Conservation (phyloP, 306 rosid species). For the Pyrus bretschneideri region DNA sequence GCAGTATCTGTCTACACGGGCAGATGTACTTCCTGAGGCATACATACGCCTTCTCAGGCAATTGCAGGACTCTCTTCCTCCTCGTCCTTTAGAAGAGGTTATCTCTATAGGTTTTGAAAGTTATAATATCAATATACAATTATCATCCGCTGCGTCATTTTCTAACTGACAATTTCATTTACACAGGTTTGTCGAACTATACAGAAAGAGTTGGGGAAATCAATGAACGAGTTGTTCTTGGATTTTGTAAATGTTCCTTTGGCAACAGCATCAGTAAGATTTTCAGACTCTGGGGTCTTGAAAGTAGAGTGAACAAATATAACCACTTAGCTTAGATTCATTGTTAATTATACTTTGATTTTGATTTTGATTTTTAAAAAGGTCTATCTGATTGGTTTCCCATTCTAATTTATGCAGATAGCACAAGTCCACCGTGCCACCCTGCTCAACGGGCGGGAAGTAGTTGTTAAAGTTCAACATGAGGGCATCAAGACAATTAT, state of each 20-base stretch:
- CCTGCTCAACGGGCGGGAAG: constrained; percentile 80
- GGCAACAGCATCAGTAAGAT: constrained; percentile 97
- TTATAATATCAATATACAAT: not conserved
- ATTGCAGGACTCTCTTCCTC: constrained; percentile 95
- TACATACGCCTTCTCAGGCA: constrained; percentile 73
- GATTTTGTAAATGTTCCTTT: constrained; percentile 65
- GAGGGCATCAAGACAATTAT: constrained; percentile 74
- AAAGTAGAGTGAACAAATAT: constrained; percentile 15
- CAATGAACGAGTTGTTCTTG: constrained; percentile 73
- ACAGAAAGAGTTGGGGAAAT: constrained; percentile 76
- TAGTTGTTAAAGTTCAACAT: constrained; percentile 94
- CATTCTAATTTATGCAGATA: constrained; percentile 52
- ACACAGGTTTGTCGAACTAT: constrained; percentile 65
- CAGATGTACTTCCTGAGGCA: constrained; percentile 92
- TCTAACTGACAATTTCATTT: constrained; percentile 23
- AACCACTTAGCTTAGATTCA: constrained; percentile 11
- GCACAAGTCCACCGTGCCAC: constrained; percentile 98
- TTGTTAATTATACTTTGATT: not conserved
- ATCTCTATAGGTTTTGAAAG: not conserved
- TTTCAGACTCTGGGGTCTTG: constrained; percentile 13
- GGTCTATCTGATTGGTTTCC: not conserved
- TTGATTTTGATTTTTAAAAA: not conserved
- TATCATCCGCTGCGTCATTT: not conserved
- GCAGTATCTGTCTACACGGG: constrained; percentile 93
- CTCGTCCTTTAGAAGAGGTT: constrained; percentile 95